Percentiles rank a stretch among this genome's conserved stretches.
These are phyloP conservation scores for Cystofilobasidium macerans DNA, from an alignment of 768 basidiomycete genomes.

Conservation along the genomic window DNA sequence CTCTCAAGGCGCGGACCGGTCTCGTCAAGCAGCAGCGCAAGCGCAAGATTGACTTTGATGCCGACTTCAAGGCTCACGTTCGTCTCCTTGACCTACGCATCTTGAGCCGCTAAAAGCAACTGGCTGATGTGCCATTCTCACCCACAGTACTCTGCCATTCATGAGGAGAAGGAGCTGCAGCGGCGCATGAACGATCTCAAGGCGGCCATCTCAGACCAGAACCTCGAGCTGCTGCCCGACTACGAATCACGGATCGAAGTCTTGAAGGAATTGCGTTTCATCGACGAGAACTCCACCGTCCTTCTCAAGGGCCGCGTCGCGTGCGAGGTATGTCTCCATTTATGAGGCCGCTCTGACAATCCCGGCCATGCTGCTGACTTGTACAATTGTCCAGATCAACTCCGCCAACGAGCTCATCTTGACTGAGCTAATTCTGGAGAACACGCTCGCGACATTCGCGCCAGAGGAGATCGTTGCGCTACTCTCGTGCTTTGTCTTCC, in stretches of 20 bases:
- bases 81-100: conserved; percentile 39
- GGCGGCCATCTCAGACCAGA: conserved; percentile 84
- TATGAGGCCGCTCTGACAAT: not conserved
- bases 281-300: conserved; percentile 91
- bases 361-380: not conserved
- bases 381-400: conserved; percentile 61
- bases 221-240: conserved; percentile 88
- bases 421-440: conserved; percentile 93
- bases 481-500: conserved; percentile 92
- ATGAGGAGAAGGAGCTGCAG: conserved; percentile 62
- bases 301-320: conserved; percentile 93
- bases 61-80: conserved; percentile 64
- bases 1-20: conserved; percentile 50
- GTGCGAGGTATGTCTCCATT: conserved; percentile 60
- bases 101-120: not conserved
- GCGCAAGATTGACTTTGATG: conserved; percentile 50
- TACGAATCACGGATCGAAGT: conserved; percentile 91
- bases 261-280: conserved; percentile 79
- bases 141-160: conserved; percentile 60
- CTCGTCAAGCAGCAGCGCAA: conserved; percentile 44
- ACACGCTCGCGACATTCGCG: conserved; percentile 76
- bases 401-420: conserved; percentile 93
- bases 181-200: conserved; percentile 67
- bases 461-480: conserved; percentile 94
- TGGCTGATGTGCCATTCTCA: not conserved